Evolutionary conservation across 768 basidiomycete genomes (phyloP), one percentile per base, ranked within the genome.

Genomic region (Cystofilobasidium ferigula): DNA sequence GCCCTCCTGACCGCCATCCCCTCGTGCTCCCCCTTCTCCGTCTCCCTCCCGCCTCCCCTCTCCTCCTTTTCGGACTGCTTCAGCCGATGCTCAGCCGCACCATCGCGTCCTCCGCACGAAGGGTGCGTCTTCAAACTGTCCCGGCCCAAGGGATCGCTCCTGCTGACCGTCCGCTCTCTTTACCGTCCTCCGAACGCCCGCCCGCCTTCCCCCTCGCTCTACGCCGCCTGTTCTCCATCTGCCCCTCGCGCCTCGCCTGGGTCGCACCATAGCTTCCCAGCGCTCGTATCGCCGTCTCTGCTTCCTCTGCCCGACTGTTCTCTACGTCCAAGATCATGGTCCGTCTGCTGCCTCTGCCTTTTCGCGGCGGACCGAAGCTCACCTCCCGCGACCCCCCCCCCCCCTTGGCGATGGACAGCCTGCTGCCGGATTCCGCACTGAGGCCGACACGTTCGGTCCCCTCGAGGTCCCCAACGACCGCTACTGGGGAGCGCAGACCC

Each of bases 401-500:
- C 35, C 36, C 62, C 2, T 48, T 32, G 16, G 35, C 9, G 48
- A 51, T n/a, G 5, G 24, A 20, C 62, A 62, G 51, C 28, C 51
- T 32, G 51, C 51, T 32, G 14, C 51, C 16, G 51, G 51, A 63
- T 75, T 71, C 70, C 87, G 93, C 66, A 79, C 81, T 28, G 94
- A 99, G 78, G 85, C 80, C 70, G 95, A 98, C 76, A 97, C 95
- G 3, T 98, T 99, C 75, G 95, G 95, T 38, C 89, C 92, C 68
- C 83, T 99, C 45, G 82, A 87, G 71, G 95, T 99, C 30, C 87
- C 88, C 30, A 82, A 82, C 20, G 85, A 88, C 67, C 83, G 86
- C 65, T 97, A 98, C 78, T 99, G 93, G 91, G 95, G 95, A 67
- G 93, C 93, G 22, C 95, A 98, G 78, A 99, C 95, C 18, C 94